Conservation (phyloP, 2,329 filamentous ascomycete genomes). For the Exserohilum turcica region DNA sequence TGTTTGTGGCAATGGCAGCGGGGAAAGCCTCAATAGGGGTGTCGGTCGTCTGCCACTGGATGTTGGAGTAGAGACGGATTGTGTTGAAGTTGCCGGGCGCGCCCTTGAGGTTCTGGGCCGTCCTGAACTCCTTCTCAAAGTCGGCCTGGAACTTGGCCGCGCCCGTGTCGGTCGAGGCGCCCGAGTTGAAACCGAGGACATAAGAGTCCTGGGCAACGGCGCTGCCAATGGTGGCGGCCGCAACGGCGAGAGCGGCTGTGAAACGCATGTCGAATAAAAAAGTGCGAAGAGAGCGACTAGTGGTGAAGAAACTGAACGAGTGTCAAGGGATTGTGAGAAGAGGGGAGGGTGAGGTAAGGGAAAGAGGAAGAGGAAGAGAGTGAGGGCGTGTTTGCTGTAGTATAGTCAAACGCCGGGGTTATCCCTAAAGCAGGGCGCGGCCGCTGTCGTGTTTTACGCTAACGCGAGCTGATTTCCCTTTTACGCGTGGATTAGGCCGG, state of each 20-base stretch:
- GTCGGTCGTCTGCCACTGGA: slow-evolving; percentile 68
- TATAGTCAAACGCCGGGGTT: not conserved
- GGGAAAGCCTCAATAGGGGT: slow-evolving; percentile 61
- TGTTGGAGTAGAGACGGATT: slow-evolving; percentile 74
- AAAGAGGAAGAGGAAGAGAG: not conserved
- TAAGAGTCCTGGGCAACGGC: slow-evolving; percentile 30
- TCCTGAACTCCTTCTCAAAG: slow-evolving; percentile 71
- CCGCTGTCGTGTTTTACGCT: slow-evolving; percentile 13
- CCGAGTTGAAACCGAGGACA: slow-evolving; percentile 44
- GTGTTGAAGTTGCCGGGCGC: slow-evolving; percentile 69
- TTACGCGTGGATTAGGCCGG: slow-evolving; percentile 13
- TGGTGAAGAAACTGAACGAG: slow-evolving; percentile 1
- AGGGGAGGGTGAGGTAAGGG: not conserved
- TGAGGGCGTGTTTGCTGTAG: not conserved
- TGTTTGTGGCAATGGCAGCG: slow-evolving; percentile 43
- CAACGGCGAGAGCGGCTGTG: slow-evolving; percentile 27
- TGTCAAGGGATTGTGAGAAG: slow-evolving; percentile 6
- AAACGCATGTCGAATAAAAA: slow-evolving; percentile 26
- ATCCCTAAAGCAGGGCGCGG: not conserved
- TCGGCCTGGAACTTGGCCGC: slow-evolving; percentile 64
- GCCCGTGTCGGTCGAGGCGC: slow-evolving; percentile 36
- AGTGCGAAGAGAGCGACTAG: slow-evolving; percentile 18
- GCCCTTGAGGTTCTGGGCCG: slow-evolving; percentile 65
- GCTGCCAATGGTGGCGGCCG: slow-evolving; percentile 28
- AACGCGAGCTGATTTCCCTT: slow-evolving; percentile 14